phyloP scores from a whole-genome alignment of 129 eudicot species.

The Silybum marianum region DNA sequence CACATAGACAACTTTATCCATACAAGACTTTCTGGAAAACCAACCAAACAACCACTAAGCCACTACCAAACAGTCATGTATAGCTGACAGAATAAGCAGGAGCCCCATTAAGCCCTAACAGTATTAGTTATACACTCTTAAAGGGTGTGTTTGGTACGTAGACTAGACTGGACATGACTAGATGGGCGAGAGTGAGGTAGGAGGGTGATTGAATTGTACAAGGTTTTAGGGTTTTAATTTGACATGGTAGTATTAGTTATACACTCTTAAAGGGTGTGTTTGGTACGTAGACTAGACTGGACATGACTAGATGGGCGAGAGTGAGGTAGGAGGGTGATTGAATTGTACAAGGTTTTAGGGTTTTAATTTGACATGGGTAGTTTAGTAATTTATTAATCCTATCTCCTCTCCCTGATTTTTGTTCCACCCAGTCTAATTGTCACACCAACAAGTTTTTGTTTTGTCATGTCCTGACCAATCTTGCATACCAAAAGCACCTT shows the following conservation, averaged over 20 bases:
- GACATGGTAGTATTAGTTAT: neutral
- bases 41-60: no score
- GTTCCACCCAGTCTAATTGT: neutral
- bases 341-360: neutral
- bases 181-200: neutral
- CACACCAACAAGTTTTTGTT: neutral
- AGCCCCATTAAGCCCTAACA: no score
- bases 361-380: neutral
- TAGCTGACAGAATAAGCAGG: no score
- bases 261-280: neutral
- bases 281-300: neutral
- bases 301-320: neutral
- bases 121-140: neutral
- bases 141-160: neutral
- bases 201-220: neutral
- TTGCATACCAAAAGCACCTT: neutral
- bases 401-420: neutral
- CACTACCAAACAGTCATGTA: no score
- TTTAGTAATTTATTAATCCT: neutral
- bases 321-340: neutral
- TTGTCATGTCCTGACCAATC: neutral
- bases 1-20: no score
- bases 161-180: no score
- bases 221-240: neutral
- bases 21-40: no score